A percentile compares a stretch with the other conserved stretches of the same genome.
Evolutionary conservation across 768 basidiomycete species (phyloP).

Genomic region (Ramaria rubella): DNA sequence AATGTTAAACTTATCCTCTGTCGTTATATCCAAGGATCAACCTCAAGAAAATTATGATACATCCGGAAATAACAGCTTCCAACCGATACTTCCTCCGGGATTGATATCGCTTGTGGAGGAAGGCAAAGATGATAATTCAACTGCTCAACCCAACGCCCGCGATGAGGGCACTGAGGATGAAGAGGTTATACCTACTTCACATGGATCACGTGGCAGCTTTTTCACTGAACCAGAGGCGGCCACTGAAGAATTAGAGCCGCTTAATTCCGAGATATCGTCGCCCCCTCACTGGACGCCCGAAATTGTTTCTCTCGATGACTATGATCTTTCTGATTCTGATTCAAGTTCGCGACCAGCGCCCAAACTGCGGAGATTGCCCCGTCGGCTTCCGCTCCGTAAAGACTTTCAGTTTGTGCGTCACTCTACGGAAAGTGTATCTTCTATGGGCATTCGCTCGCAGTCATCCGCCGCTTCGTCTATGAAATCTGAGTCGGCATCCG

Average conservation of each 20-base stretch:
- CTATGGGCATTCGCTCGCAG: constrained; percentile 62
- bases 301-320: constrained; percentile 70
- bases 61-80: not conserved
- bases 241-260: not conserved
- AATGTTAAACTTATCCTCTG: constrained; percentile 37
- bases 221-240: not conserved
- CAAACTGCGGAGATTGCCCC: constrained; percentile 47
- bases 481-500: constrained; percentile 4
- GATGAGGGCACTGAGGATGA: not conserved
- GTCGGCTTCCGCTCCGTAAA: constrained; percentile 64
- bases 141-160: not conserved
- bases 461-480: constrained; percentile 48
- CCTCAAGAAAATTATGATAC: not conserved
- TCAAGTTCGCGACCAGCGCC: constrained; percentile 41
- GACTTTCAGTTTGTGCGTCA: constrained; percentile 76
- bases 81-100: not conserved
- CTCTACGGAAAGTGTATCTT: constrained; percentile 67
- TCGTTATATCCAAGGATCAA: constrained; percentile 6
- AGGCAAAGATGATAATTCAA: not conserved
- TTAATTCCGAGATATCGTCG: constrained; percentile 17
- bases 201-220: not conserved
- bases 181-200: not conserved
- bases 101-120: not conserved
- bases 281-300: constrained; percentile 45
- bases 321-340: constrained; percentile 74